Evolutionary conservation across 352 stramenopile species (phyloP), one percentile per base, ranked within the genome.

Genomic region (Aphanomyces stellatus): DNA sequence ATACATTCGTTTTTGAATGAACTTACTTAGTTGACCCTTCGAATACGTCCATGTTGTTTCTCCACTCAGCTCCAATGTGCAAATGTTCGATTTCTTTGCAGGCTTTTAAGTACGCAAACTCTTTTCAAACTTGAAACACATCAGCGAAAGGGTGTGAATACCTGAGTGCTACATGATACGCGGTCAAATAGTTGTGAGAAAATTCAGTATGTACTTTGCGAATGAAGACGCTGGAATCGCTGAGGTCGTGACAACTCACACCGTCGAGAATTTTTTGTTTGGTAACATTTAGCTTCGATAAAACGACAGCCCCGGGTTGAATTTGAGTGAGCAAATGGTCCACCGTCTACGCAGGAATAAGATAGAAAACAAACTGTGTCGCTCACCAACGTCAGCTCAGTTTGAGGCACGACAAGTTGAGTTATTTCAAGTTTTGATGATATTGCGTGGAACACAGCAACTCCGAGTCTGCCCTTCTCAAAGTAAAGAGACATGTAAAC

Each of bases 41-140:
- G 53, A 60, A 41, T 10, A n/a, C 2, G 59, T 63, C 17, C 22
- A 73, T 68, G 62, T 60, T 51, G 72, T 73, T 4, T 74, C 56
- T 46, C 78, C 75, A 6, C 69, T 53, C 25, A n/a, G 62, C 68
- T 10, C 82, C 80, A 40, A 95, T 85, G 28, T 79, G 77, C 19
- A 90, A 68, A 31, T 74, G 71, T 56, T 89, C 82, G 41, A 95
- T 88, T 42, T 72, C 69, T 77, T 88, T 76, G 28, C 79, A 90
- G 11, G 77, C 82, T 66, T 90, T 90, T 5, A 78, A 31, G 42
- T 85, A 93, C 53, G 71, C 86, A 63, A 91, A 95, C 53, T 95
- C 86, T 95, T 64, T 35, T 35, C 19, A 65, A 8, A 55, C 4
- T 62, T 69, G 27, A 67, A 10, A 37, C 34, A 17, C 3, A n/a